phyloP scores from a whole-genome alignment of 305 asterid species.

The Solanum hybrid region DNA sequence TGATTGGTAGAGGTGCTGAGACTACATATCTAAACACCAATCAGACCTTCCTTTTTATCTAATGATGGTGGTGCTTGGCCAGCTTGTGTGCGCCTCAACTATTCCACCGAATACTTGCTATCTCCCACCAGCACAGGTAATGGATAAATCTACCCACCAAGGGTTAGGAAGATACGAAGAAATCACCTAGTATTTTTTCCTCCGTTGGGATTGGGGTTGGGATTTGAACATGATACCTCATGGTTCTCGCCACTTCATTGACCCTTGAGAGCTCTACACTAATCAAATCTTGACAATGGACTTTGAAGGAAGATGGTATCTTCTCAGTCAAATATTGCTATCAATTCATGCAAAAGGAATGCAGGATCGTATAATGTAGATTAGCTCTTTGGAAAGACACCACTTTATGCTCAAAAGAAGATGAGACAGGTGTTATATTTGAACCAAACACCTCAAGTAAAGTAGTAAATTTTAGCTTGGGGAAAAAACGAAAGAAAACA shows the following conservation, averaged over 20 bases:
- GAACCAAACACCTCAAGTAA: not conserved
- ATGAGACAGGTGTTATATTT: not conserved
- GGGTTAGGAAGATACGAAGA: not conserved
- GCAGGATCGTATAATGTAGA: not conserved
- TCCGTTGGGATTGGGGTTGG: not conserved
- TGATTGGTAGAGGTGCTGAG: not conserved
- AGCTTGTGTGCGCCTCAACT: not conserved
- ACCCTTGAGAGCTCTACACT: not conserved
- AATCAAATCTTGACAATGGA: not conserved
- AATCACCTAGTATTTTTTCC: not conserved
- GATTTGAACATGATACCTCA: not conserved
- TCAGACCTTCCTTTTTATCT: not conserved
- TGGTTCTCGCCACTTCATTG: not conserved
- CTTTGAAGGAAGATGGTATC: not conserved
- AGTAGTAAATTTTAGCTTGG: not conserved
- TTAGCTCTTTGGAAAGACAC: not conserved
- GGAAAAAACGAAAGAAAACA: not conserved
- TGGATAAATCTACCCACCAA: not conserved
- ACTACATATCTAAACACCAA: not conserved
- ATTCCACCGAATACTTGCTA: not conserved
- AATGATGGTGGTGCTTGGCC: not conserved
- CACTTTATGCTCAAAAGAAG: not conserved
- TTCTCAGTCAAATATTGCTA: not conserved
- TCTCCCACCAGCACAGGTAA: not conserved
- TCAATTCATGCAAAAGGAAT: not conserved